Evolutionary conservation across 2,329 filamentous ascomycete genomes (phyloP).

Genomic region (Fusarium proliferatum): DNA sequence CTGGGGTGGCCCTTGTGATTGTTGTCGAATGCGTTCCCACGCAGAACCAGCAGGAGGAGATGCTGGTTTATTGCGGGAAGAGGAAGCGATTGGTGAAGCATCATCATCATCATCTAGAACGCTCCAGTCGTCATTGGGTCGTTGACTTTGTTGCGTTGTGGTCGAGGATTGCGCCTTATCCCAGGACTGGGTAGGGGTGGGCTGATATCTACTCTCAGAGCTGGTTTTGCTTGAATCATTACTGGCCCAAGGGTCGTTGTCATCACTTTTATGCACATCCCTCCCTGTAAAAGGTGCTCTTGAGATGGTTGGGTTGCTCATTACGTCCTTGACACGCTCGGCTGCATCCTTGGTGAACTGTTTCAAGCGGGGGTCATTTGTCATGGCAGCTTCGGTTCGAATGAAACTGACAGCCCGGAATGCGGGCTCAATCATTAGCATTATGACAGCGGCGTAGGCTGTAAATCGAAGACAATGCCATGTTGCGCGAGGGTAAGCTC

Average conservation of each 20-base stretch:
- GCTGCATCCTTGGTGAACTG: constrained; percentile 42
- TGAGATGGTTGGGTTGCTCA: constrained; percentile 20
- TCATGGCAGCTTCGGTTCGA: constrained; percentile 38
- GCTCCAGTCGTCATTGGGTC: constrained; percentile 40
- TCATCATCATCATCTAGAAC: constrained; percentile 51
- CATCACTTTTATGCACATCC: constrained; percentile 9
- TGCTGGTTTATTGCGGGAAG: constrained; percentile 40
- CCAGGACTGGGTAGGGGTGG: constrained; percentile 15
- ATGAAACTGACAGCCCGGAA: constrained; percentile 42
- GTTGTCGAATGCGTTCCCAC: constrained; percentile 59
- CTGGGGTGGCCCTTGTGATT: constrained; percentile 33
- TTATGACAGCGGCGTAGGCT: constrained; percentile 41
- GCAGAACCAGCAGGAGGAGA: constrained; percentile 47
- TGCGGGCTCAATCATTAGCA: constrained; percentile 43
- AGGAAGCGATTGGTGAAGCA: constrained; percentile 56
- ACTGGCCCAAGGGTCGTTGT: constrained; percentile 16
- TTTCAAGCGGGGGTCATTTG: constrained; percentile 35
- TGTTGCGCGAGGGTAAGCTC: constrained; percentile 38
- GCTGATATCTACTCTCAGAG: background rate
- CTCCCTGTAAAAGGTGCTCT: constrained; percentile 14
- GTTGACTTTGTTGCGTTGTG: constrained; percentile 16
- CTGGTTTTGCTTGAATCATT: background rate
- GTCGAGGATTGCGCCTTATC: background rate
- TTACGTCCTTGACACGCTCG: constrained; percentile 40
- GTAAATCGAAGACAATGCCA: constrained; percentile 45